Evolutionary conservation across 129 eudicot genomes (phyloP), one percentile per base, ranked within the genome.

Genomic region (Chrysanthemum makinoi): DNA sequence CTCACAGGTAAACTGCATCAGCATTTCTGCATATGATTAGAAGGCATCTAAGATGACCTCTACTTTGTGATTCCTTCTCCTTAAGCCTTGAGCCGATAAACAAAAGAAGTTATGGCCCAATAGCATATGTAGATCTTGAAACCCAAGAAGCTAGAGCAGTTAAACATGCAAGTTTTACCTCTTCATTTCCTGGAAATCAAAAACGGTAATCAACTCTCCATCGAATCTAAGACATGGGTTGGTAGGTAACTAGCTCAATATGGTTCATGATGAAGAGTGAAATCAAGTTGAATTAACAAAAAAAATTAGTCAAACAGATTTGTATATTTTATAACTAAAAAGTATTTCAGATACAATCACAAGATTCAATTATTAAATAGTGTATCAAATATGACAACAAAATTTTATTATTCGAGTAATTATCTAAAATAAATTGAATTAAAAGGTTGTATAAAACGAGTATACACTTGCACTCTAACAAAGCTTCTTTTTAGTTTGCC

Each of bases 1-100:
- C 84, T 75, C 63, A 92, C 98, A 75, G 60, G 84, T 69, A 49
- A 80, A 88, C 84, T 15, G 88, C 95, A 64, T 90, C 99, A 50
- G 79, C 77, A 65, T 95, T 90, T 83, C 82, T 88, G 74, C 91
- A 86, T 62, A 90, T 81, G 61, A 68, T 44, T 51, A 81, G 73
- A 74, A 95, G 69, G 72, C 91, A 90, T 72, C 97, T 90, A 75
- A 95, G 97, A 80, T 90, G 87, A 64, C 84, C 94, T 82, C 97
- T 88, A 83, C 97, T 80, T 68, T 90, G 66, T 15, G 84, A 67
- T 72, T 95, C 99, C 78, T 95, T 95, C 96, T 95, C 99, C 70
- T 88, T 95, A 62, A 95, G 81, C 62, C 99, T 97, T 73, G 91
- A 90, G 58, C 75, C 71, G 64, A 88, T 35, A 69, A 88, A 88